Conservation (phyloP, 768 basidiomycete genomes). For the Auricularia cornea region DNA sequence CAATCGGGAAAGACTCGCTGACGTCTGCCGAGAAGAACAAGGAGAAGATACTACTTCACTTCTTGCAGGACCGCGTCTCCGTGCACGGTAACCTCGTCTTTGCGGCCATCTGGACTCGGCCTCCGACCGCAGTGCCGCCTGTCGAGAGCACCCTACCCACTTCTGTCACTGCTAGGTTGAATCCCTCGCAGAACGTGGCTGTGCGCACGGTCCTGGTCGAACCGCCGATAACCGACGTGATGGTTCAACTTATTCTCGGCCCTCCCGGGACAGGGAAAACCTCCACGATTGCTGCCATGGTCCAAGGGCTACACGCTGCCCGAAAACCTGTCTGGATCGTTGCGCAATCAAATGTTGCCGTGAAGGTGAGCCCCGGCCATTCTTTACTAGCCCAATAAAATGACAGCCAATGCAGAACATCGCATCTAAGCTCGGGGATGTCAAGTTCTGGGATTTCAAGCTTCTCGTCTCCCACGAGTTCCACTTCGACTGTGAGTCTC, state of each 20-base stretch:
- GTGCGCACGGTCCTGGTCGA: slow-evolving; percentile 31
- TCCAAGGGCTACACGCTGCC: slow-evolving; percentile 25
- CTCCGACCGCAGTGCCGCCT: too few species aligned
- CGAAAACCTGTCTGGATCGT: slow-evolving; percentile 61
- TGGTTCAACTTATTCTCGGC: slow-evolving; percentile 18
- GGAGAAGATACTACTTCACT: too few species aligned
- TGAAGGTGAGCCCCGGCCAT: slow-evolving; percentile 32
- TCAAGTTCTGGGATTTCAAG: slow-evolving; percentile 45
- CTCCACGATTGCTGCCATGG: slow-evolving; percentile 51
- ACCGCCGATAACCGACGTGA: slow-evolving; percentile 16
- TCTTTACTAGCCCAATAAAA: background rate
- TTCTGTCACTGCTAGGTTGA: background rate
- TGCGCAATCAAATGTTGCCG: slow-evolving; percentile 81
- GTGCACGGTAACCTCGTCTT: too few species aligned
- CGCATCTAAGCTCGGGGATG: slow-evolving; percentile 54
- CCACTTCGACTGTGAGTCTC: slow-evolving; percentile 44
- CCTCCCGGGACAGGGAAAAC: slow-evolving; percentile 71
- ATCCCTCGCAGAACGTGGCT: slow-evolving; percentile 13
- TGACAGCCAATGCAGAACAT: slow-evolving; percentile 40
- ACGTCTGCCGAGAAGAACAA: too few species aligned
- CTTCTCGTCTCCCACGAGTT: slow-evolving; percentile 69
- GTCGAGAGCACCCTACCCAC: too few species aligned
- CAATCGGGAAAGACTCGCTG: too few species aligned
- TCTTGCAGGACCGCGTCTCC: too few species aligned
- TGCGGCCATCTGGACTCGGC: too few species aligned